Evolutionary conservation across 768 basidiomycete species (phyloP), one percentile per base, ranked within the genome.

Genomic region (Dentipellis sp.): DNA sequence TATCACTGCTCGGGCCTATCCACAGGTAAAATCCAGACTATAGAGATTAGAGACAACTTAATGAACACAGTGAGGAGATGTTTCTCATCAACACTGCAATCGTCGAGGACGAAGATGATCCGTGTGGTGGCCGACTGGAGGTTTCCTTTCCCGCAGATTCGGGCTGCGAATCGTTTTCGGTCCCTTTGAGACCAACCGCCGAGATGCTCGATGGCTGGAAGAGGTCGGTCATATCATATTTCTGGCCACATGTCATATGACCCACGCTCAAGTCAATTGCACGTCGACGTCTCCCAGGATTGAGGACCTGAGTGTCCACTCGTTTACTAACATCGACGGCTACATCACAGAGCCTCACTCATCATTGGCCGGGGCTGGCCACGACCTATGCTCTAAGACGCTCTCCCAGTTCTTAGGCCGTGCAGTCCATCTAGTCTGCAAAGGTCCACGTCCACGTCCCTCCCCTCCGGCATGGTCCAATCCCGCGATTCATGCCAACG

Each of bases 1-100:
- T 21, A 71, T 91, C 45, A 91, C 88, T 1, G 88, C 88, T 5
- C 78, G 88, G 52, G 79, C 83, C 55, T 67, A 79, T 35, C 60
- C 79, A 23, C 82, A 83, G 75, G 88, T 81, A 63, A 38, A 35
- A 23, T 12, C 4, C 19, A 21, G 14, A 37, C 3, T 6, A 29
- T 29, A 6, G 6, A 3, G 50, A 38, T 22, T 6, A 39, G 19
- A 40, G 4, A 35, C 50, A 3, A 45, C 19, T 45, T n/a, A 40
- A 1, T 40, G 39, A 29, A 39, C 23, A 3, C 39, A 12, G 21
- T 19, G 14, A 21, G 2, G 50, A 89, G 88, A 80, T 88, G 75
- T 78, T 90, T 16, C 72, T 89, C 38, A 80, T 91, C 52, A 71
- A 73, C 5, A 84, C 88, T 0, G 67, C 65, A 11, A 76, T 89